Evolutionary conservation across 345 rosid species (phyloP).

Genomic region (Gossypium herbaceum): DNA sequence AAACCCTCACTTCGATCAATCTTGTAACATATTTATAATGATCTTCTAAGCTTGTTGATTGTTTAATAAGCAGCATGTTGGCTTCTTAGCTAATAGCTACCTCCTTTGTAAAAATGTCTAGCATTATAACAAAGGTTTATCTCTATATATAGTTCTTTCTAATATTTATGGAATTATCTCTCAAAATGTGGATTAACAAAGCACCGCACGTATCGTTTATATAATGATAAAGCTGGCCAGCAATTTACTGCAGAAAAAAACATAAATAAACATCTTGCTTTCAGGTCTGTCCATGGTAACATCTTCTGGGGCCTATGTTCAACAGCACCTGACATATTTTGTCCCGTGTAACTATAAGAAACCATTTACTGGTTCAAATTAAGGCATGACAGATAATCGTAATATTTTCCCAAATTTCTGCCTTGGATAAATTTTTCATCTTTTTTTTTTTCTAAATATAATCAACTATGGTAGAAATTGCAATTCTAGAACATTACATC

Average conservation of each 20-base stretch:
- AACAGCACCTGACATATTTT: neutral
- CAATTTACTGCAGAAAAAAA: neutral
- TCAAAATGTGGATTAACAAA: too few species aligned
- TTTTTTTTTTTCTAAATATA: neutral
- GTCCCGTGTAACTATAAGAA: neutral
- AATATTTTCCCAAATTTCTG: neutral
- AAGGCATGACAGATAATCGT: neutral
- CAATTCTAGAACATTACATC: neutral
- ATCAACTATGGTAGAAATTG: neutral
- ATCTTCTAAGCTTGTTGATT: neutral
- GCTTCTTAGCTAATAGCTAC: neutral
- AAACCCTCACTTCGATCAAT: neutral
- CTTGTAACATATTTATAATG: neutral
- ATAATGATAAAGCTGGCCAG: too few species aligned
- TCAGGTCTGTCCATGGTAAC: neutral
- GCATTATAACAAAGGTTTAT: too few species aligned
- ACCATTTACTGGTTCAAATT: neutral
- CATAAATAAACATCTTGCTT: neutral
- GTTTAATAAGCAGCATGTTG: neutral
- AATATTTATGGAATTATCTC: too few species aligned
- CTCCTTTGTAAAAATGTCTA: neutral
- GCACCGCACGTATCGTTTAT: too few species aligned
- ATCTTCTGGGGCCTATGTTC: neutral
- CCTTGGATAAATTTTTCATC: neutral
- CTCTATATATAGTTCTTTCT: neutral